These are phyloP conservation scores for Striga hermonthica DNA, from an alignment of 305 asterid genomes.

Conservation along the genomic window DNA sequence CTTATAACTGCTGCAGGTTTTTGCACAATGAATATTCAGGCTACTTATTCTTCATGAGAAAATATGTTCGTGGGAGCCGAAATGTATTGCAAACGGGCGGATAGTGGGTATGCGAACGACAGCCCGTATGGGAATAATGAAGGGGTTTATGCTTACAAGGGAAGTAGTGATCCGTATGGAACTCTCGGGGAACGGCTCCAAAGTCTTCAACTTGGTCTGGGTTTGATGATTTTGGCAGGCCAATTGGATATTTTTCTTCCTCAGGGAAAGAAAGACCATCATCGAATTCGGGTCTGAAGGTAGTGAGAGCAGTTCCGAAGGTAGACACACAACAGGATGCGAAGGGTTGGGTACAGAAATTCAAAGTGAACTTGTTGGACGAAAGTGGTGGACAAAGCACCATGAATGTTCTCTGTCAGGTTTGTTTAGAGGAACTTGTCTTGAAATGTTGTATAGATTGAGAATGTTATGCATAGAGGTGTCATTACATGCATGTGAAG, in stretches of 20 bases:
- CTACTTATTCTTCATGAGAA: no score
- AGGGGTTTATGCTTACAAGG: conserved; percentile 77
- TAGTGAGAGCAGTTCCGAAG: conserved; percentile 85
- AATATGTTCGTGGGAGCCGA: conserved; percentile 37
- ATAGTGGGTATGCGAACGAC: conserved; percentile 49
- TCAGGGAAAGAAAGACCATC: conserved; percentile 45
- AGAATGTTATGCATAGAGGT: no score
- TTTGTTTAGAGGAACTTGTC: conserved; percentile 23
- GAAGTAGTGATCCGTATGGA: conserved; percentile 81
- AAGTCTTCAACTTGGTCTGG: conserved; percentile 78
- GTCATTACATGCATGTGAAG: no score
- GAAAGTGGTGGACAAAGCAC: conserved; percentile 84
- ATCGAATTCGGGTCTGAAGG: conserved; percentile 50
- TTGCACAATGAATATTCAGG: no score
- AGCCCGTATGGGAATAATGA: conserved; percentile 46
- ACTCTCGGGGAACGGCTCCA: conserved; percentile 81
- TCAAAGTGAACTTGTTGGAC: conserved; percentile 73
- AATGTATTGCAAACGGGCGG: conserved; percentile 51
- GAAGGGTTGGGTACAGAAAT: conserved; percentile 79
- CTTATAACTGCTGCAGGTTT: no score
- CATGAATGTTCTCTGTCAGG: conserved; percentile 97
- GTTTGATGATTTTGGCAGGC: conserved; percentile 96
- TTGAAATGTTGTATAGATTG: no score
- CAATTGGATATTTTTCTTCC: conserved; percentile 59
- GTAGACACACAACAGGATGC: conserved; percentile 68